A percentile compares a stretch with the other conserved stretches of the same genome.
Evolutionary conservation across 148 eudicot species (phyloP).

Genomic region (Arbutus unedo): DNA sequence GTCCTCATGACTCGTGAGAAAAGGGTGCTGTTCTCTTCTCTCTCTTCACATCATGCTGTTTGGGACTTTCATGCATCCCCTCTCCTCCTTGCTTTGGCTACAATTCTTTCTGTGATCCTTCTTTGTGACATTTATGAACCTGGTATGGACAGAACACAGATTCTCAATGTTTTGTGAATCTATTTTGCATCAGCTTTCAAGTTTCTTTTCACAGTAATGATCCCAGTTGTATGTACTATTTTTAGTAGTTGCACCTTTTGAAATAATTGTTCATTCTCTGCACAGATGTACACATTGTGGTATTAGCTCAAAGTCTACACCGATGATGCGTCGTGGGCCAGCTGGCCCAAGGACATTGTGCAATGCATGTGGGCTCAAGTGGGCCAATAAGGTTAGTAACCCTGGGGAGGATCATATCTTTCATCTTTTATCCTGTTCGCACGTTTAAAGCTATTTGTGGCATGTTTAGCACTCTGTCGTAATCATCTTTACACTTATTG

Average conservation of each 20-base stretch:
- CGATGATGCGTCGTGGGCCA: slow-evolving; percentile 77
- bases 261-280: slow-evolving; percentile 8
- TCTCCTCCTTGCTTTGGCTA: not conserved
- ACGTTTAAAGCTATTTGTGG: slow-evolving; percentile 1
- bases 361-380: slow-evolving; percentile 67
- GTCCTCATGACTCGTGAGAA: not conserved
- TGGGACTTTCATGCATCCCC: not conserved
- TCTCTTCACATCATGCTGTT: not conserved
- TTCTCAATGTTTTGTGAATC: not conserved
- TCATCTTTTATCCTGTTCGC: not conserved
- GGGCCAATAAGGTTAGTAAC: slow-evolving; percentile 59
- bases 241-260: not conserved
- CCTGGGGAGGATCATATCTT: not conserved
- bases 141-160: not conserved
- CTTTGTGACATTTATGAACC: not conserved
- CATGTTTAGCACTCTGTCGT: not conserved
- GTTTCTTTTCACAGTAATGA: not conserved
- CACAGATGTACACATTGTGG: slow-evolving; percentile 65
- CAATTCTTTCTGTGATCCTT: slow-evolving; percentile 1
- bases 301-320: slow-evolving; percentile 59
- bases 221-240: not conserved
- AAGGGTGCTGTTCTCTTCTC: not conserved
- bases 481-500: not conserved
- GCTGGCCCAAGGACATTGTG: slow-evolving; percentile 67
- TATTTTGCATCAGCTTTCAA: not conserved